Percentiles rank a stretch among this genome's conserved stretches.
These are phyloP conservation scores for Ceratocystis huliohia DNA, from an alignment of 2,329 filamentous ascomycete species.

Conservation along the genomic window DNA sequence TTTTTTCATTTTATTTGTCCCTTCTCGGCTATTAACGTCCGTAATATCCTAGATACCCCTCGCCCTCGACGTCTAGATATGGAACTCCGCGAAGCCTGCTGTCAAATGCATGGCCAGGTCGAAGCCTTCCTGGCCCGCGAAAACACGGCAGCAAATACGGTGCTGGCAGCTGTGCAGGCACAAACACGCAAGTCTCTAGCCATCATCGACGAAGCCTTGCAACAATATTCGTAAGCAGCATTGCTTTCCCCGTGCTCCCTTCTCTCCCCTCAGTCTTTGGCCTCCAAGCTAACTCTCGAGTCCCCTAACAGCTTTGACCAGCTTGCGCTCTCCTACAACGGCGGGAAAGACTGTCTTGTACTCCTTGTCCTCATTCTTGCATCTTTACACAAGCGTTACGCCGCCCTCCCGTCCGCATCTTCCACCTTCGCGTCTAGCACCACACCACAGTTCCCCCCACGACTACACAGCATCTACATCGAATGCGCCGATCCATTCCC, in stretches of 20 bases:
- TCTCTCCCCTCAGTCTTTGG: neutral
- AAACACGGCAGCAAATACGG: slow-evolving; percentile 35
- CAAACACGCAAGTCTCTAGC: slow-evolving; percentile 61
- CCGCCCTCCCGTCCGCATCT: slow-evolving; percentile 25
- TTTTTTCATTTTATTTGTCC: neutral
- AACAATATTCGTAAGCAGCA: slow-evolving; percentile 54
- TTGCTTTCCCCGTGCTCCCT: slow-evolving; percentile 12
- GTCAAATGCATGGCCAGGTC: slow-evolving; percentile 46
- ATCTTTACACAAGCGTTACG: slow-evolving; percentile 34
- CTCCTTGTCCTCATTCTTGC: slow-evolving; percentile 78
- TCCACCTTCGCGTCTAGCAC: slow-evolving; percentile 13
- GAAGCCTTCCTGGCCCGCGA: slow-evolving; percentile 51
- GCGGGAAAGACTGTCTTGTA: slow-evolving; percentile 74
- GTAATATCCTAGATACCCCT: neutral
- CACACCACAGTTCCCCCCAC: slow-evolving; percentile 28
- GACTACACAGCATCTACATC: slow-evolving; percentile 76
- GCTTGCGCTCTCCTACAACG: slow-evolving; percentile 61
- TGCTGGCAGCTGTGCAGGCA: slow-evolving; percentile 51
- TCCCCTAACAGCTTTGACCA: slow-evolving; percentile 17
- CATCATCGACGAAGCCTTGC: slow-evolving; percentile 63
- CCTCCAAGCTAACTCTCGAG: slow-evolving; percentile 4
- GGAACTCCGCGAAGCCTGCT: slow-evolving; percentile 33
- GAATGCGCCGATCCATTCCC: slow-evolving; percentile 71
- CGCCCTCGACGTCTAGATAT: slow-evolving; percentile 14
- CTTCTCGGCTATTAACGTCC: no score